Percentiles rank a stretch among this genome's conserved stretches.
phyloP scores from a whole-genome alignment of 2,329 filamentous ascomycete genomes.

The Pestalotiopsis sp. region DNA sequence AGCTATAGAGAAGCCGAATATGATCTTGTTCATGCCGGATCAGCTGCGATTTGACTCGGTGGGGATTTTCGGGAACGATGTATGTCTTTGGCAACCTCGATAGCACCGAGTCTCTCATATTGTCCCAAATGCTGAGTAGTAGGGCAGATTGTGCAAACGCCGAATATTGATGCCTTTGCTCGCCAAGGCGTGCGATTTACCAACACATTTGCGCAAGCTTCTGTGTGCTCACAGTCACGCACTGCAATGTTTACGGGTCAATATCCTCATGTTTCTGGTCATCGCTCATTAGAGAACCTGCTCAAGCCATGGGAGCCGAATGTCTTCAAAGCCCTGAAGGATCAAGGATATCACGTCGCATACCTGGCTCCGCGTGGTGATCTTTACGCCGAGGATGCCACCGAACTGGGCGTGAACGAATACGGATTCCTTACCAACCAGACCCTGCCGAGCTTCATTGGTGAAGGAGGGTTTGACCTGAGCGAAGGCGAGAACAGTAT shows the following conservation, averaged over 20 bases:
- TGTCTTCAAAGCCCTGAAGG: constrained; percentile 44
- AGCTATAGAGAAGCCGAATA: constrained; percentile 28
- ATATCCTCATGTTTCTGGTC: constrained; percentile 48
- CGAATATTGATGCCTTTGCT: constrained; percentile 45
- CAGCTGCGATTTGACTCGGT: constrained; percentile 48
- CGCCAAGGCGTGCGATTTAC: constrained; percentile 41
- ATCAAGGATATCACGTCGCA: constrained; percentile 48
- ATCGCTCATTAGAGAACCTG: constrained; percentile 47
- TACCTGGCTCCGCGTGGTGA: constrained; percentile 45
- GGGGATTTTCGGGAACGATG: constrained; percentile 17
- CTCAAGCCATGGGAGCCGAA: constrained; percentile 53
- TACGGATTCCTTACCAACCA: constrained; percentile 44
- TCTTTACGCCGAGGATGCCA: constrained; percentile 44
- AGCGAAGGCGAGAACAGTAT: constrained; percentile 36
- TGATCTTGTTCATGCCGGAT: constrained; percentile 50
- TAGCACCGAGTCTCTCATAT: background rate
- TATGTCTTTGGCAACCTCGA: background rate
- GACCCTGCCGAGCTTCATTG: constrained; percentile 31
- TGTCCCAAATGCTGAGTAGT: constrained; percentile 7
- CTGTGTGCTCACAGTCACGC: constrained; percentile 48
- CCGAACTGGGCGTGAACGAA: constrained; percentile 46
- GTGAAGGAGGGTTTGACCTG: constrained; percentile 18
- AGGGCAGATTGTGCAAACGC: constrained; percentile 33
- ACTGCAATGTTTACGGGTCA: constrained; percentile 50
- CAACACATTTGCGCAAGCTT: constrained; percentile 48